Base-by-base conservation (phyloP, 208 protist species). In the Crithidia brevicula region DNA sequence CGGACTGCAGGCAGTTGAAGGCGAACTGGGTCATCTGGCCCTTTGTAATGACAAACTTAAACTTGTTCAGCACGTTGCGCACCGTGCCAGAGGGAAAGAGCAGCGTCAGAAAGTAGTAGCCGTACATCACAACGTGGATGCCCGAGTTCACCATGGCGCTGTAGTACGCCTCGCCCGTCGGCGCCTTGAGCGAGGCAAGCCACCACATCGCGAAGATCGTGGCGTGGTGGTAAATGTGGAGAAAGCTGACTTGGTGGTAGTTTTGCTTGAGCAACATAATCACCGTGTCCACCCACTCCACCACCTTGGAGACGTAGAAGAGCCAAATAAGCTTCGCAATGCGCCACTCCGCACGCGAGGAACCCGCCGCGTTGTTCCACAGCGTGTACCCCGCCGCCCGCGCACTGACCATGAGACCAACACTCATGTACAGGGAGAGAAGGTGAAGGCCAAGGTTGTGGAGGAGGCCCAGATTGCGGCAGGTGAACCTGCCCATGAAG, bases 61-160 rank as follows among this genome's bases (percentile, higher is more conserved):
- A 85, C 45, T 73, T 77, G 73, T 76, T 83, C 42, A 92, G 68
- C 42, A 86, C 66, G 45, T 74, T 69, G 43, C 86, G 86, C 27
- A 92, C 53, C 20, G 42, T 27, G 25, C 86, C 86, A 2, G 70
- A 67, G 13, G 76, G 72, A 52, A 92, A 92, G 1, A 90, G 43
- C 18, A 86, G 64, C 5, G 87, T 91, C 20, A 86, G 52, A 46
- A 94, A 91, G 72, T 94, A 92, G 82, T 94, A 92, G 40, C 79
- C 77, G 74, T 92, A 94, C 89, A 94, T 94, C 53, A 91, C 64
- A 18, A 94, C 84, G 61, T 92, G 89, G n/a, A 94, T 64, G 28
- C 69, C 70, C 13, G 82, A 87, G 81, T 94, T 94, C 28, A 91
- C 79, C 77, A 89, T 87, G 31, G 89, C 83, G 63, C 82, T 87